Conservation (phyloP, 352 stramenopile genomes). For the Globisporangium heterothallicum region DNA sequence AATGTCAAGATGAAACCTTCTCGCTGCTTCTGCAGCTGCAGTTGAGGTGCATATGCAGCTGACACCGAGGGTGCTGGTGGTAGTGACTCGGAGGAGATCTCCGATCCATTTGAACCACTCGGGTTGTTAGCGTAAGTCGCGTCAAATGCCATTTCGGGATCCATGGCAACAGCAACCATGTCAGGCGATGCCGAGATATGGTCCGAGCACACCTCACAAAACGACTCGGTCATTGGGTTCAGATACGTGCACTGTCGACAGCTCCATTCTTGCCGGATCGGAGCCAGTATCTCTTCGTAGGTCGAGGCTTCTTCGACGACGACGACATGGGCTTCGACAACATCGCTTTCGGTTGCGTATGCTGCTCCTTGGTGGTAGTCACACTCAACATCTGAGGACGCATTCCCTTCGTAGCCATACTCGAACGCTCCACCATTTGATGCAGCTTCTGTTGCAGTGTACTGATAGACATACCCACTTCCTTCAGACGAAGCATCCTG, state of each 20-base stretch:
- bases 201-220: conserved; percentile 55
- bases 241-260: conserved; percentile 54
- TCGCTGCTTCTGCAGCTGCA: background rate
- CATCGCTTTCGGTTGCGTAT: conserved; percentile 6
- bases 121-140: background rate
- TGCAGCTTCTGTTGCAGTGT: background rate
- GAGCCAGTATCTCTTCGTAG: conserved; percentile 8
- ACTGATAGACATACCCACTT: conserved; percentile 3
- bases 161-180: background rate
- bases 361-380: background rate
- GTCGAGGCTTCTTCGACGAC: conserved; percentile 23
- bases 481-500: conserved; percentile 1
- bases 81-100: background rate
- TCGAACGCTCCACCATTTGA: background rate
- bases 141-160: too few species aligned
- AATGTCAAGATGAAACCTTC: background rate
- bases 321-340: conserved; percentile 37
- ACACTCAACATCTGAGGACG: background rate
- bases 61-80: background rate
- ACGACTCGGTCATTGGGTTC: conserved; percentile 49
- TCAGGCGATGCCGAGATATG: conserved; percentile 31
- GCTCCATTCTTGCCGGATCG: conserved; percentile 21
- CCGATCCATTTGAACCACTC: background rate
- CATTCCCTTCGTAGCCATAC: too few species aligned
- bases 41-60: background rate